A percentile compares a stretch with the other conserved stretches of the same genome.
Evolutionary conservation across 805 yeast genomes (phyloP).

Genomic region (Candida ascalaphidarum): DNA sequence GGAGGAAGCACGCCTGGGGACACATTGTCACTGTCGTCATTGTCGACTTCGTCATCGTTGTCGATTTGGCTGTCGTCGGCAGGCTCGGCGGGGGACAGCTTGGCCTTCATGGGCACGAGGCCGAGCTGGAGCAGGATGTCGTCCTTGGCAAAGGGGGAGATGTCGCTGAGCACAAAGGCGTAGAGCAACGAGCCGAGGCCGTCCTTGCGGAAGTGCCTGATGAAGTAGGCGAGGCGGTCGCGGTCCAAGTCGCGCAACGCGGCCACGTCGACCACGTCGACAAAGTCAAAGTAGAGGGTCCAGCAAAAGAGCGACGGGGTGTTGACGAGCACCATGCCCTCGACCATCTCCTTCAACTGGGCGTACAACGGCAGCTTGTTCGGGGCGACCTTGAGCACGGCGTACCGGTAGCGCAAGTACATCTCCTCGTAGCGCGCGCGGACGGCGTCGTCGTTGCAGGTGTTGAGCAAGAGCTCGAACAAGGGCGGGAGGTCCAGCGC

Average conservation of each 20-base stretch:
- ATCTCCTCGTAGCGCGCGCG: slow-evolving; percentile 56
- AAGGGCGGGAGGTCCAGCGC: slow-evolving; percentile 44
- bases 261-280: slow-evolving; percentile 36
- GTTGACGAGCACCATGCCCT: slow-evolving; percentile 65
- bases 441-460: slow-evolving; percentile 47
- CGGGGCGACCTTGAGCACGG: slow-evolving; percentile 47
- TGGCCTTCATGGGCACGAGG: too few species aligned
- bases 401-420: slow-evolving; percentile 48
- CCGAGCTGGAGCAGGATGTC: too few species aligned
- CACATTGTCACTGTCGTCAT: slow-evolving; percentile 3
- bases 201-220: slow-evolving; percentile 46
- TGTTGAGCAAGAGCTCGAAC: slow-evolving; percentile 49
- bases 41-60: slow-evolving; percentile 8
- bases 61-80: slow-evolving; percentile 7
- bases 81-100: neutral
- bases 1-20: slow-evolving; percentile 19
- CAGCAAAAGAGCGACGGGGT: slow-evolving; percentile 60
- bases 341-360: slow-evolving; percentile 48
- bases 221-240: slow-evolving; percentile 38
- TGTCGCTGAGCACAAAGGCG: slow-evolving; percentile 58
- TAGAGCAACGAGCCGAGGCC: slow-evolving; percentile 57
- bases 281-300: slow-evolving; percentile 68
- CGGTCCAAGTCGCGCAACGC: slow-evolving; percentile 44
- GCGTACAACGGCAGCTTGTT: slow-evolving; percentile 28
- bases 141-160: slow-evolving; percentile 46